Conservation (phyloP, 1,139 yeast species). For the Blastobotrys elegans region DNA sequence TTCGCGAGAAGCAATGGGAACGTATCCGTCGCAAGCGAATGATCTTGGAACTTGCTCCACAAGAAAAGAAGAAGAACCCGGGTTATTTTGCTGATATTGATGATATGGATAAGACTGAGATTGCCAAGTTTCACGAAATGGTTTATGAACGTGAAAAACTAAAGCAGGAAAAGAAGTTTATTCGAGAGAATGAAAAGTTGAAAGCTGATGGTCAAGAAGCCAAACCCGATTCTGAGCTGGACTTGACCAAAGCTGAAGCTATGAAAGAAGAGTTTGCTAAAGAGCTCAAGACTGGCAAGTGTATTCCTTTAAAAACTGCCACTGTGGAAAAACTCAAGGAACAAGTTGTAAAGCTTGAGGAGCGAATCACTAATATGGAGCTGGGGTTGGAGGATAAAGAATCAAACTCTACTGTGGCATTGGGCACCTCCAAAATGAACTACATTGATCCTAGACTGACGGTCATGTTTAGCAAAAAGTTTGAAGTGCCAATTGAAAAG, state of each 20-base stretch:
- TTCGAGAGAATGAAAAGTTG: slow-evolving; percentile 72
- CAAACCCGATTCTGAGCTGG: slow-evolving; percentile 51
- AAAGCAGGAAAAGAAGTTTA: slow-evolving; percentile 57
- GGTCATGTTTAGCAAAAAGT: slow-evolving; percentile 84
- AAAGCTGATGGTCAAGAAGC: slow-evolving; percentile 51
- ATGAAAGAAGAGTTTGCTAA: slow-evolving; percentile 47
- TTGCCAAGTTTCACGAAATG: slow-evolving; percentile 49
- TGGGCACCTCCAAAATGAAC: slow-evolving; percentile 90
- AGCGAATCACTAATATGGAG: slow-evolving; percentile 61
- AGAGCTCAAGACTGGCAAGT: slow-evolving; percentile 61
- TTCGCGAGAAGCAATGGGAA: slow-evolving; percentile 81
- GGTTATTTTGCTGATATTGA: slow-evolving; percentile 64
- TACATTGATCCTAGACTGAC: slow-evolving; percentile 93
- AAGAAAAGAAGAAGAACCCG: slow-evolving; percentile 42
- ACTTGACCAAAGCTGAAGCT: slow-evolving; percentile 56
- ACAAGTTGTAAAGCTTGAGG: slow-evolving; percentile 71
- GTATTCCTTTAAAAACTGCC: slow-evolving; percentile 42
- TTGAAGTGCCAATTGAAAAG: slow-evolving; percentile 85
- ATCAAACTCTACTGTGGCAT: slow-evolving; percentile 88
- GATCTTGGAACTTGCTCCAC: slow-evolving; percentile 61
- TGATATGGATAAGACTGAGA: slow-evolving; percentile 65
- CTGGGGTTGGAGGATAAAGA: slow-evolving; percentile 85
- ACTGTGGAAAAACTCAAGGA: slow-evolving; percentile 69
- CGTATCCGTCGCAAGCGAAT: slow-evolving; percentile 68
- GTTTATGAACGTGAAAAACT: slow-evolving; percentile 59